A percentile compares a stretch with the other conserved stretches of the same genome.
These are phyloP conservation scores for Eutrema salsugineum DNA, from an alignment of 441 rosid species.

Conservation along the genomic window DNA sequence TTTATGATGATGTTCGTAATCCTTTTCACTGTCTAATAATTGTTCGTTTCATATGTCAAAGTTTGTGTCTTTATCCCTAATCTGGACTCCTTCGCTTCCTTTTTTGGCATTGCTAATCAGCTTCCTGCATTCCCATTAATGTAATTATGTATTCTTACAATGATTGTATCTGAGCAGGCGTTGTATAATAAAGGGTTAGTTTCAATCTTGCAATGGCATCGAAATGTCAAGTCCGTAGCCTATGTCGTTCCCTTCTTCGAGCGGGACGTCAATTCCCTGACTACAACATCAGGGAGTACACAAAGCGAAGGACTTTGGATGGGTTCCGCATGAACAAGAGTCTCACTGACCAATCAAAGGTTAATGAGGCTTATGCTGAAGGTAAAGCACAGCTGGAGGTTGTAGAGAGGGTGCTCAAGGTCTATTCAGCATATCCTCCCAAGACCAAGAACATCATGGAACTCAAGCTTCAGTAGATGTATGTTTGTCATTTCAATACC, in stretches of 20 bases:
- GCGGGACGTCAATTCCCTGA: constrained; percentile 64
- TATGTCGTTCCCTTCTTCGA: constrained; percentile 70
- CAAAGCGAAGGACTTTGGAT: constrained; percentile 63
- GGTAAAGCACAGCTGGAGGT: constrained; percentile 61
- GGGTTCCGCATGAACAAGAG: constrained; percentile 51
- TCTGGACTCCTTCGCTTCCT: not conserved
- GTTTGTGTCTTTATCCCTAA: not conserved
- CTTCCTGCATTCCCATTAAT: not conserved
- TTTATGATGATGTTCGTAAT: not conserved
- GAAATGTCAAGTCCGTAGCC: constrained; percentile 42
- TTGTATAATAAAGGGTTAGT: not conserved
- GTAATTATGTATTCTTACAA: not conserved
- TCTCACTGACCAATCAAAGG: constrained; percentile 46
- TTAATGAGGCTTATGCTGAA: constrained; percentile 48
- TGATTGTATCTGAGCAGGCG: constrained; percentile 12
- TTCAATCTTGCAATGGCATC: constrained; percentile 16
- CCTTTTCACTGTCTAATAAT: not conserved
- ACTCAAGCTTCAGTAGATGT: constrained; percentile 29
- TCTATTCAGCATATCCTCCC: constrained; percentile 75
- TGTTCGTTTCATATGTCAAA: not conserved
- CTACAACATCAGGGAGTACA: constrained; percentile 82
- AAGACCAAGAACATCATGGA: constrained; percentile 80
- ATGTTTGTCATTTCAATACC: constrained; percentile 17
- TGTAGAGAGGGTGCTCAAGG: constrained; percentile 56
- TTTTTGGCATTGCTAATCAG: not conserved